Evolutionary conservation across 352 stramenopile genomes (phyloP).

Genomic region (Phytophthora litchii): DNA sequence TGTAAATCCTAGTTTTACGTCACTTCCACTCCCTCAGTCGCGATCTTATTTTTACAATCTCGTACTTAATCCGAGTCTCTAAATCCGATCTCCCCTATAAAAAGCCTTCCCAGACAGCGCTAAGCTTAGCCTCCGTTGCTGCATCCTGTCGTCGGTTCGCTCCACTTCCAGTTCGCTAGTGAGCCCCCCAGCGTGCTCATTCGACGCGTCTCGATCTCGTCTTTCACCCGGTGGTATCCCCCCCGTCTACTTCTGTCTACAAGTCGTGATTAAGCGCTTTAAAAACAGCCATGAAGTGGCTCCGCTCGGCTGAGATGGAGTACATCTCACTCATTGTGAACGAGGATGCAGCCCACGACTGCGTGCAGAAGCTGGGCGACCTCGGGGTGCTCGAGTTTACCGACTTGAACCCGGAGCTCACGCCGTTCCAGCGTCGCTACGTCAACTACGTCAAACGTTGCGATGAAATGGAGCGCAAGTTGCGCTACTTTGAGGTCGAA

Average conservation of each 20-base stretch:
- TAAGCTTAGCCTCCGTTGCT: conserved; percentile 23
- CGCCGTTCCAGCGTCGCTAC: conserved; percentile 98
- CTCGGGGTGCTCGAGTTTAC: conserved; percentile 98
- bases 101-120: conserved; percentile 11
- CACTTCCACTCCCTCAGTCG: background rate
- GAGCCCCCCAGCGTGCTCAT: background rate
- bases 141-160: conserved; percentile 16
- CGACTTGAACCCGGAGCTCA: conserved; percentile 99
- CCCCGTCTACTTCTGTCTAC: background rate
- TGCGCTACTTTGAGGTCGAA: conserved; percentile 96
- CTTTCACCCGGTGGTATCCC: background rate
- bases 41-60: conserved; percentile 24
- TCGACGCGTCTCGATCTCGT: conserved; percentile 10
- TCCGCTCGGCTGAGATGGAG: conserved; percentile 98
- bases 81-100: conserved; percentile 18
- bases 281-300: conserved; percentile 89
- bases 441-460: conserved; percentile 99
- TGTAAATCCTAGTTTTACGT: conserved; percentile 2
- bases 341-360: conserved; percentile 97
- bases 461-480: conserved; percentile 99
- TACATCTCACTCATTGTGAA: conserved; percentile 99
- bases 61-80: conserved; percentile 5
- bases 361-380: conserved; percentile 95
- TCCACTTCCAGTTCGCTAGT: conserved; percentile 28
- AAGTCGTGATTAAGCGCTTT: background rate